Percentiles rank a stretch among this genome's conserved stretches.
These are phyloP conservation scores for Scedosporium aurantiacum DNA, from an alignment of 2,329 filamentous ascomycete species.

Conservation along the genomic window DNA sequence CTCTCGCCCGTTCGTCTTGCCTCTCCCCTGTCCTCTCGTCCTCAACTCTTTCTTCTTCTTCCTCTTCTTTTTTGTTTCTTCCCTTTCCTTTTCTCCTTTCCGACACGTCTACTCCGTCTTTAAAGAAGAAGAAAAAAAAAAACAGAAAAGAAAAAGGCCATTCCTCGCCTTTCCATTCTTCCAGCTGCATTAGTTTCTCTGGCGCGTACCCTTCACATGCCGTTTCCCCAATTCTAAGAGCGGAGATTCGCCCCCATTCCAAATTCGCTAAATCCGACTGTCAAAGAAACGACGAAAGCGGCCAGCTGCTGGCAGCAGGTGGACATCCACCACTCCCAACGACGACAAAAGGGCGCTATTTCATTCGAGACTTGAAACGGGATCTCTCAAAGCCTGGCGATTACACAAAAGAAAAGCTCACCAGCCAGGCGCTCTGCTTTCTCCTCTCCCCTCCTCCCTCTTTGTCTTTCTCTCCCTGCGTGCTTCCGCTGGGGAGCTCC, in stretches of 20 bases:
- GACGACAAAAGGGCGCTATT: background rate
- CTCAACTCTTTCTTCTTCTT: background rate
- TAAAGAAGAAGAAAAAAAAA: background rate
- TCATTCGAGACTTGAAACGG: background rate
- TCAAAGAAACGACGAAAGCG: background rate
- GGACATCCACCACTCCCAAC: background rate
- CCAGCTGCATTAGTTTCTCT: background rate
- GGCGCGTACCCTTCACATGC: too few species aligned
- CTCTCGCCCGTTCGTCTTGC: background rate
- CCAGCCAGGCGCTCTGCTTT: background rate
- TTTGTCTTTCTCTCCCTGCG: background rate
- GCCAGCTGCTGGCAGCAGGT: conserved; percentile 1
- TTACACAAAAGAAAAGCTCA: background rate
- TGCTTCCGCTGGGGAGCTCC: background rate
- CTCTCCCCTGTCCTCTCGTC: background rate
- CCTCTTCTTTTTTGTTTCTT: background rate
- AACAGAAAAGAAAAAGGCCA: too few species aligned
- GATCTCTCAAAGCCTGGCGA: background rate
- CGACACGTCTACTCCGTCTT: background rate
- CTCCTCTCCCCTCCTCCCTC: background rate
- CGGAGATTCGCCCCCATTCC: background rate
- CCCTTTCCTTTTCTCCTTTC: background rate
- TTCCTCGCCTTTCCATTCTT: background rate
- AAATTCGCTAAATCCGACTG: background rate
- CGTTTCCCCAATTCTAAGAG: background rate